These are phyloP conservation scores for Cordyceps tenuipes DNA, from an alignment of 2,329 filamentous ascomycete species.

Conservation along the genomic window DNA sequence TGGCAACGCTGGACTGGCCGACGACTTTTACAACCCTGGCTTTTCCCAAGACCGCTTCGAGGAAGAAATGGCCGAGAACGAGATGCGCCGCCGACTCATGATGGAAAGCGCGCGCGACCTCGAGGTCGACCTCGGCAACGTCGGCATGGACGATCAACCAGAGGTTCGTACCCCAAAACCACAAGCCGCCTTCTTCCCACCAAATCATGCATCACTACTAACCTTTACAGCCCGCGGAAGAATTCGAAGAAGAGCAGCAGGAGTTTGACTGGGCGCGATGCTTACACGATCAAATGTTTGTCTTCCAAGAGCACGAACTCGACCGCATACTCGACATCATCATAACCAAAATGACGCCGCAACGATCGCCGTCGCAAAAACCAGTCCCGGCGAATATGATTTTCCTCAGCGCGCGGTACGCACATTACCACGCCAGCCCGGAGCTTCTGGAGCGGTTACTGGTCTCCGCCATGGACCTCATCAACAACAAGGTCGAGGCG, in stretches of 20 bases:
- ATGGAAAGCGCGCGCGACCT: conserved; percentile 98
- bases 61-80: conserved; percentile 93
- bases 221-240: conserved; percentile 53
- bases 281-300: conserved; percentile 98
- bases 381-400: conserved; percentile 96
- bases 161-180: conserved; percentile 50
- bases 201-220: conserved; percentile 14
- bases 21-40: conserved; percentile 91
- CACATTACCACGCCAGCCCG: conserved; percentile 86
- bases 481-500: conserved; percentile 91
- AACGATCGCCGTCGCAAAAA: conserved; percentile 92
- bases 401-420: conserved; percentile 90
- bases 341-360: conserved; percentile 96
- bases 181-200: background rate
- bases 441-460: conserved; percentile 78
- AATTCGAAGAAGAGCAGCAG: conserved; percentile 79
- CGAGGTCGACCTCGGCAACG: conserved; percentile 90
- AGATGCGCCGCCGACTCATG: conserved; percentile 94
- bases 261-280: conserved; percentile 96
- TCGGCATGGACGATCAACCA: conserved; percentile 90
- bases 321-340: conserved; percentile 89
- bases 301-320: conserved; percentile 92
- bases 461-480: conserved; percentile 83
- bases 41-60: conserved; percentile 92
- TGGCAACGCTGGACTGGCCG: conserved; percentile 66